Evolutionary conservation across 108 stramenopile species (phyloP).

Genomic region (Stephanodiscus triporus): DNA sequence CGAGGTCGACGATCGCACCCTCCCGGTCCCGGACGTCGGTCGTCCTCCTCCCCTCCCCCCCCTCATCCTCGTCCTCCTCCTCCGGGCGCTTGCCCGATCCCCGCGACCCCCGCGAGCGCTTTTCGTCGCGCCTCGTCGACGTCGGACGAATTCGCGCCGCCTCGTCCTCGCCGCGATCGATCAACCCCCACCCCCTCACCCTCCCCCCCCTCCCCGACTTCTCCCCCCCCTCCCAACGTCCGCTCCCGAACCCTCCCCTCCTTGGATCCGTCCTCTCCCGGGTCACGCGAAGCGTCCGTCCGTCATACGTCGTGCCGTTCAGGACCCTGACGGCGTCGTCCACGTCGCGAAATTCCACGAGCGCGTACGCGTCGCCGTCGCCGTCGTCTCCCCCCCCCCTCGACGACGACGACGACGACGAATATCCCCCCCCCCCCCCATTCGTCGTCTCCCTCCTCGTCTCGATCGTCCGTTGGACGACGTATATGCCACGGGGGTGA

Average conservation of each 20-base stretch:
- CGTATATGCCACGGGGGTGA: no score
- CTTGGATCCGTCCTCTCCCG: constrained; percentile 22
- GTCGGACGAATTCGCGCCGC: no score
- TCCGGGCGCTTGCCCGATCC: no score
- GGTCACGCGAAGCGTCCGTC: constrained; percentile 35
- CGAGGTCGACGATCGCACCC: constrained; percentile 8
- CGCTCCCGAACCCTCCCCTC: constrained; percentile 26
- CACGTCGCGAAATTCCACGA: constrained; percentile 46
- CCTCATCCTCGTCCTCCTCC: no score
- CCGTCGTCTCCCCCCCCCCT: neutral
- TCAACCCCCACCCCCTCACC: neutral
- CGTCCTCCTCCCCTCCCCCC: neutral
- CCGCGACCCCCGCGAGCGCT: no score
- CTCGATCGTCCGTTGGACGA: no score
- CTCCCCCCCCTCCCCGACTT: no score
- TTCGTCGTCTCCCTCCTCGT: no score
- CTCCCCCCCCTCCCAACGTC: constrained; percentile 35
- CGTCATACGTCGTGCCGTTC: constrained; percentile 44
- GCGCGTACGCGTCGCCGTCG: constrained; percentile 11
- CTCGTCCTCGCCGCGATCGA: no score
- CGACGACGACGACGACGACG: neutral
- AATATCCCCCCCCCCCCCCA: neutral
- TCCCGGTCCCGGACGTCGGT: neutral
- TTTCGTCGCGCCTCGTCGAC: no score
- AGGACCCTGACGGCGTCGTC: constrained; percentile 46